Base-by-base conservation (phyloP, 495 filamentous ascomycete species). In the Penicillium canescens region DNA sequence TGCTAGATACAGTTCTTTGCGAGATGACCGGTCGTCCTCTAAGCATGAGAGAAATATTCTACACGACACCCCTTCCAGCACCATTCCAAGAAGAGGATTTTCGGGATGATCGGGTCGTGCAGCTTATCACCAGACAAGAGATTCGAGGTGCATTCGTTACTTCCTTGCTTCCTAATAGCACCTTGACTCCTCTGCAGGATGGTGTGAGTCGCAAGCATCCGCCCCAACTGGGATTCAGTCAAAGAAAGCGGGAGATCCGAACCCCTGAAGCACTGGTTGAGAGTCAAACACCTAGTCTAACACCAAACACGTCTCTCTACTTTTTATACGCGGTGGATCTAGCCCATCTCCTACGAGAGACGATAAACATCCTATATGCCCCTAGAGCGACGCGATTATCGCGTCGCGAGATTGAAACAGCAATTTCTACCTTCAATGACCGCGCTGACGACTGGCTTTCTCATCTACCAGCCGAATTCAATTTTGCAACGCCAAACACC, bases 11-110 rank as follows among this genome's bases (percentile, higher is more conserved):
- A 18, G 57, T 72, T 14, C 71, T 87, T 9, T 78, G 74, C 56
- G 74, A 79, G 37, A 83, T 85, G 66, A 86, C 81, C 23, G 85
- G 85, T 2, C 79, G 85, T 16, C 81, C 83, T 3, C 78, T 74
- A 14, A 78, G 71, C 52, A 79, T 81, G 39, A 70, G 67, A 14
- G 72, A 79, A 35, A 69, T 65, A 28, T 77, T 81, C 60, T 84
- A 78, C 60, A 81, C 81, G 26, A 78, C 78, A 0, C 82, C 85
- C 71, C 82, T 52, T 46, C 68, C 65, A 4, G 46, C 79, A 8
- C 80, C 83, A 14, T 70, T 83, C 35, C 60, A 70, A 44, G 82
- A 87, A 54, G 81, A 83, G 21, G 64, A 67, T 2, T 74, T 79
- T 14, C 24, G 31, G 18, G 56, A 68, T 33, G 53, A 60, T 16